Percentiles rank a stretch among this genome's conserved stretches.
phyloP scores from a whole-genome alignment of 139 green algal species.

The Asterochloris erici region DNA sequence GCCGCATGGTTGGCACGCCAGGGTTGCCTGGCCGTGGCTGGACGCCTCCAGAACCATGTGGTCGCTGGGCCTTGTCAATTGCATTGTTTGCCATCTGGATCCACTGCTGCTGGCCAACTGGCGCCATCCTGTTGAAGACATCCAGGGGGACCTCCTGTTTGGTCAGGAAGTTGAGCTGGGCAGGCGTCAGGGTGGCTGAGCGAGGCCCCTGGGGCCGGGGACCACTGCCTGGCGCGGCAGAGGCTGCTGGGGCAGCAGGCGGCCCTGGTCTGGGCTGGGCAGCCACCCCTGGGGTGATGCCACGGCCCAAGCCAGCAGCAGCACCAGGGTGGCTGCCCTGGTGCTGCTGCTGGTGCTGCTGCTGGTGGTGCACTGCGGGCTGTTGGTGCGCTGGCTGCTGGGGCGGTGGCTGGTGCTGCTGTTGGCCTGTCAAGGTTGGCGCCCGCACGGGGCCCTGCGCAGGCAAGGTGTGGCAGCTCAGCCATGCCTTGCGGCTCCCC shows the following conservation, averaged over 20 bases:
- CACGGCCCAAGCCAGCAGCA: neutral
- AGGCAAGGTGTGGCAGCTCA: neutral
- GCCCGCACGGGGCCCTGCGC: neutral
- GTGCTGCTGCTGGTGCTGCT: neutral
- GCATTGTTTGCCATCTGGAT: too few species aligned
- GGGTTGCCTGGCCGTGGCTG: too few species aligned
- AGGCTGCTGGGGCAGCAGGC: neutral
- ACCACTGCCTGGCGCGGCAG: neutral
- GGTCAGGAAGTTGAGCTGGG: too few species aligned
- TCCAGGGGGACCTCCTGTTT: too few species aligned
- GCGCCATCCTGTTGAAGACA: too few species aligned
- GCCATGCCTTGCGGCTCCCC: neutral
- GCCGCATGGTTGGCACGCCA: too few species aligned
- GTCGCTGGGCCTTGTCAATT: too few species aligned
- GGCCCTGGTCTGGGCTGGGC: neutral
- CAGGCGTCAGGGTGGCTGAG: too few species aligned
- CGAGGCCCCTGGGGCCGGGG: too few species aligned
- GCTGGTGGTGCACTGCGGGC: neutral
- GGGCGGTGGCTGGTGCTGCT: neutral
- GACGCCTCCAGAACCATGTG: too few species aligned
- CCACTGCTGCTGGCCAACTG: too few species aligned
- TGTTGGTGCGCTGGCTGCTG: slow-evolving; percentile 2
- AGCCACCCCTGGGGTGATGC: neutral
- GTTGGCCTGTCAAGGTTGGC: neutral
- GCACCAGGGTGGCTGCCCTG: neutral